Conservation (phyloP, 768 basidiomycete genomes). For the Collybia nuda region DNA sequence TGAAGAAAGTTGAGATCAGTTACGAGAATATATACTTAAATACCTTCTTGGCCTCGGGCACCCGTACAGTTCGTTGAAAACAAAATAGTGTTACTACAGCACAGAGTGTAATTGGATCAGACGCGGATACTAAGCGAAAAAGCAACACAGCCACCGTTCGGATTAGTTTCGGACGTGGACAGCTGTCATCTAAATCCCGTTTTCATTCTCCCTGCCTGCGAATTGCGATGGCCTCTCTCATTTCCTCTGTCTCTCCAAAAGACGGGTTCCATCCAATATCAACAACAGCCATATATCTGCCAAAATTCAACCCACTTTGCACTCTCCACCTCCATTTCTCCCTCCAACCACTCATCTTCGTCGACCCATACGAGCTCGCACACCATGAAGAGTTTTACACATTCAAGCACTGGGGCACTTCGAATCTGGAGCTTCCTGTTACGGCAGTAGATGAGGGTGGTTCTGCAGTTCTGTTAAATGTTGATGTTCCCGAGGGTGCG, state of each 20-base stretch:
- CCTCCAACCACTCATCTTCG: constrained; percentile 42
- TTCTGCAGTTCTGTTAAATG: constrained; percentile 24
- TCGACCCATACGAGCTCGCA: constrained; percentile 48
- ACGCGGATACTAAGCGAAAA: no score
- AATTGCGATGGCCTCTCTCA: constrained; percentile 5
- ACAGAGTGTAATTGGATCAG: no score
- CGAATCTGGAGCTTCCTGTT: constrained; percentile 47
- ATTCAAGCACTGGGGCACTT: constrained; percentile 38
- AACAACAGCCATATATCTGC: constrained; percentile 24
- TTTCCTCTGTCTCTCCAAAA: constrained; percentile 25
- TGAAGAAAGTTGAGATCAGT: no score
- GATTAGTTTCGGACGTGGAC: no score
- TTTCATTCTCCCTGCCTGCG: no score
- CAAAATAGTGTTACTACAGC: no score
- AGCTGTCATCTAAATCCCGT: no score
- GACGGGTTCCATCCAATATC: constrained; percentile 41
- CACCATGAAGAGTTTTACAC: constrained; percentile 35
- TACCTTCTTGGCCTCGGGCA: no score
- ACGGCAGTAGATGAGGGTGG: constrained; percentile 29
- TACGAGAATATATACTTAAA: no score
- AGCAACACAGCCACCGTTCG: no score
- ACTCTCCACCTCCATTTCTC: constrained; percentile 36
- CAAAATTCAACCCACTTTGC: constrained; percentile 22
- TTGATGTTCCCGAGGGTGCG: not conserved
- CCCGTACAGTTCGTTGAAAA: no score